Base-by-base conservation (phyloP, 495 filamentous ascomycete species). In the Aspergillus asperescens region DNA sequence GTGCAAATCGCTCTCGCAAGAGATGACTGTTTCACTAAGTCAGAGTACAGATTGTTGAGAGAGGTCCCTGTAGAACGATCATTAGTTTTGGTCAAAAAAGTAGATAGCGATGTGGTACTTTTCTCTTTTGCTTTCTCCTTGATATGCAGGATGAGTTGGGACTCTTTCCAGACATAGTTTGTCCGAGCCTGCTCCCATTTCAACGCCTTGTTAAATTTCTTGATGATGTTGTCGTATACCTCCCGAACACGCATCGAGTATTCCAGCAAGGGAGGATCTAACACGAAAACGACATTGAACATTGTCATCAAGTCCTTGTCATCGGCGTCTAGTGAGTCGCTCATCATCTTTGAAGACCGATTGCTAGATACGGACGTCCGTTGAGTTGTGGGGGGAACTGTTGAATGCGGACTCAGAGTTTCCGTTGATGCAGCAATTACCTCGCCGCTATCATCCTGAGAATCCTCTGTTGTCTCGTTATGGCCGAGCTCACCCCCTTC, bases 271-370 rank as follows among this genome's bases (percentile, higher is more conserved):
- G 87, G 86, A 3, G 88, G 85, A 60, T 88, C 84, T 42, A 96
- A 70, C 28, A 95, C 87, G 69, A 96, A 97, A 12, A 96, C 89
- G 28, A 96, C 81, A 70, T 97, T 90, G 66, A 98, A 98, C 90
- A 96, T 96, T 19, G 82, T 90, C 87, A 98, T 91, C 37, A 75
- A 69, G 45, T 76, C 76, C 48, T 68, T 74, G 44, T 85, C 80
- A 54, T 82, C 80, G 7, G 76, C 63, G 47, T 81, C 79, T 5
- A 76, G 63, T 32, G 58, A 55, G 2, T 64, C 59, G 52, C 73
- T 76, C 34, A 54, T 48, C 16, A 60, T 50, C 18, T 62, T 65
- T 22, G 61, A 61, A 24, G 70, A 63, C 22, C 69, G 68, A 12
- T 60, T 70, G 50, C 76, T 75, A 23, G 66, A 64, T 7, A 62